phyloP scores from a whole-genome alignment of 1,139 yeast genomes.

The Sugiyamaella pinicola region DNA sequence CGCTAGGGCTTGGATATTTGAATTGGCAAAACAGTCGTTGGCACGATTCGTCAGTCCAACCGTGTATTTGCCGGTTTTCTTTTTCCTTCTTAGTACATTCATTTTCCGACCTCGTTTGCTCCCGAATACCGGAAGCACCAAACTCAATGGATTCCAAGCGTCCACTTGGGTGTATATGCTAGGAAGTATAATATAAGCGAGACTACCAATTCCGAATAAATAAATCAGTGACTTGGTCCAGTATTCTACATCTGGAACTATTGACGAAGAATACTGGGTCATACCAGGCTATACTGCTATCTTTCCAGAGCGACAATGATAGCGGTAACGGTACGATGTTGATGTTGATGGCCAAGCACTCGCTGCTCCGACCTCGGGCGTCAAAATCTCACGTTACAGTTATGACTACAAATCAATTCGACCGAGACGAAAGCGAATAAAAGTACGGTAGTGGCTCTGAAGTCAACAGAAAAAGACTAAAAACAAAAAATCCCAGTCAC shows the following conservation, averaged over 20 bases:
- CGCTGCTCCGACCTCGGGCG: too few species aligned
- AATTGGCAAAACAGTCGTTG: conserved; percentile 91
- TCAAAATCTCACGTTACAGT: background rate
- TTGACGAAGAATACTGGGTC: conserved; percentile 11
- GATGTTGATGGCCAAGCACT: too few species aligned
- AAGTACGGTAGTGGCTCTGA: too few species aligned
- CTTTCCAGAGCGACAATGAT: too few species aligned
- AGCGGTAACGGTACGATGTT: too few species aligned
- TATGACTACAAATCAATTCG: too few species aligned
- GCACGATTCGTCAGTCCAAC: conserved; percentile 81
- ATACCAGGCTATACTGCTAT: background rate
- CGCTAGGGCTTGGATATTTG: conserved; percentile 84
- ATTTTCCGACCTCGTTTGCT: conserved; percentile 2
- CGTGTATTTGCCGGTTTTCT: conserved; percentile 49
- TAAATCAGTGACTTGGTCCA: conserved; percentile 14
- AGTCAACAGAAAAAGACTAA: too few species aligned
- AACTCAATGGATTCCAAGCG: conserved; percentile 24
- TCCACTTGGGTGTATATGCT: conserved; percentile 13
- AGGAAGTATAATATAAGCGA: conserved; percentile 23
- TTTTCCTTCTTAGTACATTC: conserved; percentile 26
- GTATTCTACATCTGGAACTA: conserved; percentile 16
- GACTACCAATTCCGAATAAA: conserved; percentile 17
- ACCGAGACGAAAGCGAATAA: too few species aligned
- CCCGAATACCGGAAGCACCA: conserved; percentile 15
- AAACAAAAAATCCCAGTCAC: background rate